Base-by-base conservation (phyloP, 805 yeast species). In the Candida schatavii region DNA sequence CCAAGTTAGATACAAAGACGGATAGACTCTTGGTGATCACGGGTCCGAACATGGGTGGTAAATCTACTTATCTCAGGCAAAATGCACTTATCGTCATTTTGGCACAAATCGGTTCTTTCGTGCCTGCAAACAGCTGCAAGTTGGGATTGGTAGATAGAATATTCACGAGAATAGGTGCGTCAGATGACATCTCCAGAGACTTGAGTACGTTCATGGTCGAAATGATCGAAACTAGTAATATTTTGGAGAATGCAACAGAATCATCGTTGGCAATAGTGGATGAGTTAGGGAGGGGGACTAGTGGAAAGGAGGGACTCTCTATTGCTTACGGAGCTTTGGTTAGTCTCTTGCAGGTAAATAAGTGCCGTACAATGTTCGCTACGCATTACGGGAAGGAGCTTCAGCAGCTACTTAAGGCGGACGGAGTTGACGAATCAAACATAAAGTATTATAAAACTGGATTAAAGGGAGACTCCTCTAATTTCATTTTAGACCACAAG, bases 21-120 rank as follows among this genome's bases (percentile, higher is more conserved):
- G 48, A 46, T 20, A 54, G 47, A 25, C 27, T 52, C n/a, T 71
- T 83, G 57, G 70, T 89, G 11, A 77, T 89, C 15, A 82, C 95
- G 0, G 96, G 95, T 0, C 93, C 95, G 0, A 86, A 86, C 51
- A 85, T 86, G 90, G 95, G 96, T 6, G 96, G 96, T 1, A 87
- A 87, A 54, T 81, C 88, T 19, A 81, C 90, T 0, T 81, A 78
- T 52, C 84, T 85, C 21, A 72, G 88, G 39, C 90, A 85, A 51
- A 75, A 85, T 27, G 95, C 93, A 0, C 59, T 88, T 15, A 71
- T 80, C 13, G 80, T 78, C 11, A 78, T 87, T 14, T 71, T 86
- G 77, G 81, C 85, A 0, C 95, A 86, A 54, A 70, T 85, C 3
- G 95, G 95, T 1, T 74, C 83, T 44, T 86, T 67, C 56, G 78